Evolutionary conservation across 208 protist species (phyloP).

Genomic region (Dictyostelium gargantuum): DNA sequence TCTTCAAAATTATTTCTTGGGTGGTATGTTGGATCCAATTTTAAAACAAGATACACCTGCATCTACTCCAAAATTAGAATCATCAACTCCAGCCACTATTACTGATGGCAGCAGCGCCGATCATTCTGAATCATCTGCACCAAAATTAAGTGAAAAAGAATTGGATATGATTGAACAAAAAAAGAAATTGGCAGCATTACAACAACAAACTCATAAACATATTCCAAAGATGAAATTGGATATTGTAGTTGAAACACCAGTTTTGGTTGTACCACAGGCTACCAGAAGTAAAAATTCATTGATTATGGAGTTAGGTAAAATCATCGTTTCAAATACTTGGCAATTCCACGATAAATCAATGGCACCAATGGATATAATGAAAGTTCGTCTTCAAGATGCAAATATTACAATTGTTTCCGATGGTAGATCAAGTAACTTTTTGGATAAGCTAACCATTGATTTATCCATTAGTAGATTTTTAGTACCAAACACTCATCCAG

Average conservation of each 20-base stretch:
- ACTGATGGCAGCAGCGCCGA: neutral
- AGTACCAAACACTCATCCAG: neutral
- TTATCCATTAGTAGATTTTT: neutral
- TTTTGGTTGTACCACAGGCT: slow-evolving; percentile 13
- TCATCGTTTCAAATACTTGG: neutral
- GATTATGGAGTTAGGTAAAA: slow-evolving; percentile 27
- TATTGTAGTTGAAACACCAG: slow-evolving; percentile 29
- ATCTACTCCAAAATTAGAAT: too few relatives aligned
- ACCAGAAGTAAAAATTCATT: neutral
- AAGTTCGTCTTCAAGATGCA: neutral
- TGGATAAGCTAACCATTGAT: slow-evolving; percentile 2
- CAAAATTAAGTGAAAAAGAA: neutral
- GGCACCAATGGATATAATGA: slow-evolving; percentile 33
- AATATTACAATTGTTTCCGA: neutral
- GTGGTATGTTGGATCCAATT: slow-evolving; percentile 51
- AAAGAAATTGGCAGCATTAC: neutral
- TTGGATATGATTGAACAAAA: neutral
- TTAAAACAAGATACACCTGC: slow-evolving; percentile 10
- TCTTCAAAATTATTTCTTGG: slow-evolving; percentile 56
- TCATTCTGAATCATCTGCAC: neutral
- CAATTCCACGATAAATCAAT: neutral
- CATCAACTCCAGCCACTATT: neutral
- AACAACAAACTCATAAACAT: neutral
- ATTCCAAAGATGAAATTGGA: slow-evolving; percentile 26
- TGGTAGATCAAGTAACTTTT: neutral